Conservation (phyloP, 2,329 filamentous ascomycete genomes). For the Aspergillus pseudotamarii region DNA sequence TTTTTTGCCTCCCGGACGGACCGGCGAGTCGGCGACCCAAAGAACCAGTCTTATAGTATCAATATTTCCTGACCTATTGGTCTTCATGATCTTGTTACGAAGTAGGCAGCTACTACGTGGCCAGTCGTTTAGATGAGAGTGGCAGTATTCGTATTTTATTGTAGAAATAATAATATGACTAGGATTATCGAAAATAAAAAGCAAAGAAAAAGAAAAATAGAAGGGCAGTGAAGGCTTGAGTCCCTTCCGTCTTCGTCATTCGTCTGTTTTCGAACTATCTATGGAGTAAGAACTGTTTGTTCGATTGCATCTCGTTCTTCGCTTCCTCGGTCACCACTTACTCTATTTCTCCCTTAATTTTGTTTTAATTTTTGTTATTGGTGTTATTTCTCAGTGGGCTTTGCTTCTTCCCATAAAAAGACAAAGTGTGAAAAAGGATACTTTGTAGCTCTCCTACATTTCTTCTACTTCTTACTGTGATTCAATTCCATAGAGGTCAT, state of each 20-base stretch:
- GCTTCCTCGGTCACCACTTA: neutral
- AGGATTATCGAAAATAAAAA: no score
- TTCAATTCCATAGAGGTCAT: neutral
- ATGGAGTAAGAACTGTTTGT: constrained; percentile 3
- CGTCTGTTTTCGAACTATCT: constrained; percentile 9
- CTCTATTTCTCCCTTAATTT: neutral
- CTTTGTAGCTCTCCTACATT: neutral
- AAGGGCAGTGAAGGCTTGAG: constrained; percentile 2
- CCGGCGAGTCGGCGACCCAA: constrained; percentile 26
- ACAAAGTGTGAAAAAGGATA: neutral
- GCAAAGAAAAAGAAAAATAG: neutral
- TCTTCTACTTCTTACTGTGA: neutral
- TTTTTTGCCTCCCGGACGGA: constrained; percentile 28
- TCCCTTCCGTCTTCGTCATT: constrained; percentile 11
- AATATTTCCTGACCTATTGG: constrained; percentile 5
- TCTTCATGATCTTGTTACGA: neutral
- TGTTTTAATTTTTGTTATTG: no score
- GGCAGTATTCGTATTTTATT: neutral
- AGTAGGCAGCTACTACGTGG: neutral
- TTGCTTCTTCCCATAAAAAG: neutral
- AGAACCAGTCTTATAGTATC: constrained; percentile 11
- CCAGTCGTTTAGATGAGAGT: neutral
- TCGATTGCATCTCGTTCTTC: constrained; percentile 5
- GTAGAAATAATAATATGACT: neutral
- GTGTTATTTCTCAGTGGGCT: neutral